phyloP scores from a whole-genome alignment of 2,329 filamentous ascomycete species.

The Cytospora piceae region DNA sequence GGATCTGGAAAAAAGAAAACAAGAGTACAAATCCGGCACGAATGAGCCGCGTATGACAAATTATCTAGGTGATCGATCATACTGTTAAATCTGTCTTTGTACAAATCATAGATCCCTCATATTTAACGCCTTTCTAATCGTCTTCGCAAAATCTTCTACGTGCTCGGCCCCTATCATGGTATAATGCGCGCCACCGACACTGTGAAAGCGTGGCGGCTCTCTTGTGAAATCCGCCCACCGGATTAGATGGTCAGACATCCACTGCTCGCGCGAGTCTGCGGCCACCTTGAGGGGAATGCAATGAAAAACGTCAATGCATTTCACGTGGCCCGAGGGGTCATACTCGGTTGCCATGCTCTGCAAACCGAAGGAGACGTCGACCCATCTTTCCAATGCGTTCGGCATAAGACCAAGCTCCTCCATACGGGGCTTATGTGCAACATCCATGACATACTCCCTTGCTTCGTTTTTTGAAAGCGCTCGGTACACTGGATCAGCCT shows the following conservation, averaged over 20 bases:
- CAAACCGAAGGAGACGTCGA: conserved; percentile 1
- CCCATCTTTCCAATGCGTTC: not conserved
- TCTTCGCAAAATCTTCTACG: too few relatives aligned
- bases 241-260: conserved; percentile 1
- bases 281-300: not conserved
- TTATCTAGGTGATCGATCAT: too few relatives aligned
- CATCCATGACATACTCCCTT: too few relatives aligned
- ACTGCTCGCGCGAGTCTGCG: not conserved
- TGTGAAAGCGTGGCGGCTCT: not conserved
- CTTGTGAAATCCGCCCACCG: not conserved
- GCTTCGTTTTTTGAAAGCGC: too few relatives aligned
- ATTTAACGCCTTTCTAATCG: too few relatives aligned
- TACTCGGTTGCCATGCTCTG: conserved; percentile 6
- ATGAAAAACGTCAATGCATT: conserved; percentile 1
- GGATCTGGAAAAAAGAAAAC: too few relatives aligned
- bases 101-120: too few relatives aligned
- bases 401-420: conserved; percentile 1
- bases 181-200: conserved; percentile 7
- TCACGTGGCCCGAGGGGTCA: not conserved
- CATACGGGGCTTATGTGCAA: too few relatives aligned
- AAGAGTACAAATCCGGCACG: too few relatives aligned
- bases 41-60: too few relatives aligned
- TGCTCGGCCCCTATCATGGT: conserved; percentile 10
- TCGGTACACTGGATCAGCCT: too few relatives aligned
- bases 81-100: too few relatives aligned